phyloP scores from a whole-genome alignment of 2,329 filamentous ascomycete species.

The Colletotrichum tofieldiae region DNA sequence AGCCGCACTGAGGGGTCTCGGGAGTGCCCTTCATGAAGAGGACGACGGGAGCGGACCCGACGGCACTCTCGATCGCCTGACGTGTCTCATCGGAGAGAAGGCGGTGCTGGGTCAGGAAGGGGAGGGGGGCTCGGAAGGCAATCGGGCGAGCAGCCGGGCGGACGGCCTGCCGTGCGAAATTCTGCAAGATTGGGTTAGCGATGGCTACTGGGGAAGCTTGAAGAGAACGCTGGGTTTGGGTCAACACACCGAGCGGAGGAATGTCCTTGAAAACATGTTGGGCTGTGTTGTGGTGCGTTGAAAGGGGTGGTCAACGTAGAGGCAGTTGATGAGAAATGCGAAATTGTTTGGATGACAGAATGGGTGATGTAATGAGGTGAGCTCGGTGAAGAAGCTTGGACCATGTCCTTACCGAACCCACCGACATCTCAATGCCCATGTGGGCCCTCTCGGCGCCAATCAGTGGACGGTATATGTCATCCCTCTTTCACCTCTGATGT shows the following conservation, averaged over 20 bases:
- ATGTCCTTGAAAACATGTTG: slow-evolving; percentile 37
- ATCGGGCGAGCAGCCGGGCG: slow-evolving; percentile 51
- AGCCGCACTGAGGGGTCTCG: slow-evolving; percentile 95
- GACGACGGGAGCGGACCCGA: slow-evolving; percentile 90
- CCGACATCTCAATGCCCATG: neutral
- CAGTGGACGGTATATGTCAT: slow-evolving; percentile 14
- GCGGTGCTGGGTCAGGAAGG: slow-evolving; percentile 64
- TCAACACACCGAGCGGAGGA: slow-evolving; percentile 34
- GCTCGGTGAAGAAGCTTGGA: slow-evolving; percentile 37
- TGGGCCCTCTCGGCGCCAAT: slow-evolving; percentile 3
- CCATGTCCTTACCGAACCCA: slow-evolving; percentile 11
- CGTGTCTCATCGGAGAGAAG: slow-evolving; percentile 86
- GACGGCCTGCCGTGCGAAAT: slow-evolving; percentile 55
- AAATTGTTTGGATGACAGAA: slow-evolving; percentile 38
- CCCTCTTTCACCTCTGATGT: neutral
- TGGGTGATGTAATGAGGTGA: slow-evolving; percentile 41
- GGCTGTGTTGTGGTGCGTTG: slow-evolving; percentile 22
- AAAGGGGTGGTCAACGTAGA: slow-evolving; percentile 6
- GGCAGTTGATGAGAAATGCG: slow-evolving; percentile 31
- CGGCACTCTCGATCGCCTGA: slow-evolving; percentile 90
- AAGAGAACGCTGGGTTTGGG: rapidly evolving
- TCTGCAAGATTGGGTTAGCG: slow-evolving; percentile 47
- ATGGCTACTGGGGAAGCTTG: rapidly evolving
- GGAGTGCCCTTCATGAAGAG: slow-evolving; percentile 99
- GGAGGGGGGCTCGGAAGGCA: slow-evolving; percentile 43